A percentile compares a stretch with the other conserved stretches of the same genome.
Conservation (phyloP, 805 yeast species). For the Nakazawaea holstii region DNA sequence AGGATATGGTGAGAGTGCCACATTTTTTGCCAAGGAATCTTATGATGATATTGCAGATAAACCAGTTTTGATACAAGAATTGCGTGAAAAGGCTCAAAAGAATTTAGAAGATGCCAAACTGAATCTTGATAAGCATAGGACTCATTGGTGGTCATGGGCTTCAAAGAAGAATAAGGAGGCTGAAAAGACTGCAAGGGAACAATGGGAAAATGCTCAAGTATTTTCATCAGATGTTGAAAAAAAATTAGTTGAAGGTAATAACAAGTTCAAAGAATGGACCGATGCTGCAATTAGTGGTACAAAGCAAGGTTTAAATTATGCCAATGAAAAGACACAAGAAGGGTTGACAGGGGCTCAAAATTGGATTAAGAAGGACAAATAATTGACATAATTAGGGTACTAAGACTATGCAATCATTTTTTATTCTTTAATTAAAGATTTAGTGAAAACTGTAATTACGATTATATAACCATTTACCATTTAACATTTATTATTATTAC, state of each 20-base stretch:
- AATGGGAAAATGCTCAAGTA: conserved; percentile 5
- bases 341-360: conserved; percentile 7
- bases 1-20: conserved; percentile 11
- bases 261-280: conserved; percentile 7
- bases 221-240: conserved; percentile 7
- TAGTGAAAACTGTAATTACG: neutral
- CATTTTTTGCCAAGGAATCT: conserved; percentile 10
- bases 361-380: conserved; percentile 7
- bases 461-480: too few relatives aligned
- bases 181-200: conserved; percentile 6
- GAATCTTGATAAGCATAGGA: conserved; percentile 2
- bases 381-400: neutral
- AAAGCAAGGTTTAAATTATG: conserved; percentile 7
- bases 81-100: conserved; percentile 3
- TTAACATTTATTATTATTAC: too few relatives aligned
- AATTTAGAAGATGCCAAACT: conserved; percentile 5
- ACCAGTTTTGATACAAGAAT: conserved; percentile 6
- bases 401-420: too few relatives aligned
- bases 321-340: conserved; percentile 10
- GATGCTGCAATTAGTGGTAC: conserved; percentile 9
- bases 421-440: neutral
- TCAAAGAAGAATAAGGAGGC: conserved; percentile 8
- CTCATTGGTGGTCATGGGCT: conserved; percentile 8
- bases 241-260: conserved; percentile 7
- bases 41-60: conserved; percentile 7